Evolutionary conservation across 352 stramenopile species (phyloP).

Genomic region (Globisporangium takayamanum): DNA sequence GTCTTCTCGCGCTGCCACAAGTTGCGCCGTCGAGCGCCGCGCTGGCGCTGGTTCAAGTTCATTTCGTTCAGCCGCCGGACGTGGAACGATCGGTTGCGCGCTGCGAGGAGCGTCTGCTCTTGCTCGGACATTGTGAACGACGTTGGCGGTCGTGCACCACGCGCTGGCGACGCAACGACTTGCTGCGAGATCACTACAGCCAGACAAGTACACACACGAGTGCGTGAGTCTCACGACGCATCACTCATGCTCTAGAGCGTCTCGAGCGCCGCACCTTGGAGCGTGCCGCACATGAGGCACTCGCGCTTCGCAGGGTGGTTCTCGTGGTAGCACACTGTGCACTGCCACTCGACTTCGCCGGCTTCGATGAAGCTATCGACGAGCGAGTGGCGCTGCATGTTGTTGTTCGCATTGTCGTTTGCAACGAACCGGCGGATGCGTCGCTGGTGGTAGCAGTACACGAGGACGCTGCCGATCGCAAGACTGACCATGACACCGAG

Average conservation of each 20-base stretch:
- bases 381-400: slow-evolving; percentile 82
- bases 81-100: slow-evolving; percentile 70
- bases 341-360: slow-evolving; percentile 77
- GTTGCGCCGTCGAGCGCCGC: slow-evolving; percentile 59
- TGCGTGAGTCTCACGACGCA: neutral
- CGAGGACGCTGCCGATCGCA: slow-evolving; percentile 28
- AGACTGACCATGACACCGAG: slow-evolving; percentile 50
- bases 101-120: slow-evolving; percentile 33
- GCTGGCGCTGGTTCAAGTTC: slow-evolving; percentile 75
- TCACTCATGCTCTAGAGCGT: neutral
- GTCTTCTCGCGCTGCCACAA: slow-evolving; percentile 76
- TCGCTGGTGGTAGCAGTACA: slow-evolving; percentile 68
- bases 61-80: slow-evolving; percentile 73
- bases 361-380: slow-evolving; percentile 71
- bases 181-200: slow-evolving; percentile 61
- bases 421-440: slow-evolving; percentile 49
- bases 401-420: slow-evolving; percentile 76
- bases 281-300: slow-evolving; percentile 78
- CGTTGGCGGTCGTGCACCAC: slow-evolving; percentile 14
- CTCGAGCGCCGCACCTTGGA: slow-evolving; percentile 32
- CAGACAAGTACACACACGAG: neutral
- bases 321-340: slow-evolving; percentile 77
- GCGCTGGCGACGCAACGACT: slow-evolving; percentile 26
- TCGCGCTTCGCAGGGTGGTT: slow-evolving; percentile 79
- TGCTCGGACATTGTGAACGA: slow-evolving; percentile 27